These are phyloP conservation scores for Komagataella phaffii DNA, from an alignment of 805 yeast species.

Conservation along the genomic window DNA sequence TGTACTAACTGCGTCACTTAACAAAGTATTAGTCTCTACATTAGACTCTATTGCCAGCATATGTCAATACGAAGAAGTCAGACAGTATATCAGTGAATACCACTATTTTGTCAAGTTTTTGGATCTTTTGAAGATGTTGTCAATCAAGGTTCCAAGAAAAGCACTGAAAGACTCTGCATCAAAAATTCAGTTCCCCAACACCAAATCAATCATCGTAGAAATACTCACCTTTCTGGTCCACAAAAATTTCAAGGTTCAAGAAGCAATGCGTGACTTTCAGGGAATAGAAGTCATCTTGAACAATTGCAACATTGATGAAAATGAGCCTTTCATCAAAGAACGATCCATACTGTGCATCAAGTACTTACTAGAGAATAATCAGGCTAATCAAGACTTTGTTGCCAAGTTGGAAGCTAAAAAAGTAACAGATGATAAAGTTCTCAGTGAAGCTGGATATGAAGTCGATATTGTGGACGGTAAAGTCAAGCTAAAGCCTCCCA, in stretches of 20 bases:
- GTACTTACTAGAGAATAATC: slow-evolving; percentile 50
- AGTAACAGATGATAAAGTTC: slow-evolving; percentile 30
- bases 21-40: slow-evolving; percentile 7
- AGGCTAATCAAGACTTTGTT: slow-evolving; percentile 63
- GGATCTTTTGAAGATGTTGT: slow-evolving; percentile 24
- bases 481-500: slow-evolving; percentile 24
- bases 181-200: slow-evolving; percentile 35
- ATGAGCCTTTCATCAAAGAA: slow-evolving; percentile 84
- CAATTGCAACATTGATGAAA: slow-evolving; percentile 73
- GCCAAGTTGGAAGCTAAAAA: slow-evolving; percentile 65
- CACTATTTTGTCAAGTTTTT: slow-evolving; percentile 21
- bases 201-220: slow-evolving; percentile 56
- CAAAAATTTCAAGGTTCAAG: slow-evolving; percentile 46
- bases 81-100: slow-evolving; percentile 27
- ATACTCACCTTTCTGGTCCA: slow-evolving; percentile 45
- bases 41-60: slow-evolving; percentile 30
- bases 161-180: slow-evolving; percentile 16
- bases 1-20: neutral
- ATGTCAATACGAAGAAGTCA: slow-evolving; percentile 24
- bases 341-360: slow-evolving; percentile 69
- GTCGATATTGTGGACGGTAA: slow-evolving; percentile 64
- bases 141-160: slow-evolving; percentile 22
- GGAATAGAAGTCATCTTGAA: slow-evolving; percentile 65
- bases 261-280: slow-evolving; percentile 45
- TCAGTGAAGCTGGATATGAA: slow-evolving; percentile 62